These are phyloP conservation scores for Cercospora beticola DNA, from an alignment of 2,329 filamentous ascomycete species.

Conservation along the genomic window DNA sequence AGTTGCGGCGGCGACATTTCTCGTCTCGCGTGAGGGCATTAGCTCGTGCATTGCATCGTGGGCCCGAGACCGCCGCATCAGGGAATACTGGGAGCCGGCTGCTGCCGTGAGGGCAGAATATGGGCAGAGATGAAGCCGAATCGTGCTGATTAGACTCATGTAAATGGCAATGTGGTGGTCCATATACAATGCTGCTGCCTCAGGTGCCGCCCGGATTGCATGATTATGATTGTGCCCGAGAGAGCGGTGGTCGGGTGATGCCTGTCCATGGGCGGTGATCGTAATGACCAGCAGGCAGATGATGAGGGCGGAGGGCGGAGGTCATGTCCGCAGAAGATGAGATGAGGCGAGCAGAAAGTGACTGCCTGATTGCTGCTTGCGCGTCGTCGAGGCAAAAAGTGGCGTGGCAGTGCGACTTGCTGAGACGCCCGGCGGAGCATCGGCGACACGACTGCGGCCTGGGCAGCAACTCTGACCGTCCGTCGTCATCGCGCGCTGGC, in stretches of 20 bases:
- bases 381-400: neutral
- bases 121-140: neutral
- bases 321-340: neutral
- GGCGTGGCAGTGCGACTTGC: neutral
- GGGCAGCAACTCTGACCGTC: neutral
- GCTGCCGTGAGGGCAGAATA: too few species aligned
- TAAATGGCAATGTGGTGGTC: neutral
- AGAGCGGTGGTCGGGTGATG: neutral
- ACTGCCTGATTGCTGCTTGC: conserved; percentile 1
- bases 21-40: neutral
- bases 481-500: neutral
- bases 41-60: neutral
- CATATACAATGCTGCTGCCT: neutral
- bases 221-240: neutral
- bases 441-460: neutral
- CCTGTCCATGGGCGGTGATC: neutral
- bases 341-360: conserved; percentile 1
- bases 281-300: neutral
- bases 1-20: neutral
- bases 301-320: neutral
- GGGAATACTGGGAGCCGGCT: neutral
- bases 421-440: neutral
- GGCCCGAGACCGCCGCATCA: too few species aligned
- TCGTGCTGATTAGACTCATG: neutral
- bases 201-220: neutral